Evolutionary conservation across 108 stramenopile species (phyloP).

Genomic region (Hondaea fermentalgiana): DNA sequence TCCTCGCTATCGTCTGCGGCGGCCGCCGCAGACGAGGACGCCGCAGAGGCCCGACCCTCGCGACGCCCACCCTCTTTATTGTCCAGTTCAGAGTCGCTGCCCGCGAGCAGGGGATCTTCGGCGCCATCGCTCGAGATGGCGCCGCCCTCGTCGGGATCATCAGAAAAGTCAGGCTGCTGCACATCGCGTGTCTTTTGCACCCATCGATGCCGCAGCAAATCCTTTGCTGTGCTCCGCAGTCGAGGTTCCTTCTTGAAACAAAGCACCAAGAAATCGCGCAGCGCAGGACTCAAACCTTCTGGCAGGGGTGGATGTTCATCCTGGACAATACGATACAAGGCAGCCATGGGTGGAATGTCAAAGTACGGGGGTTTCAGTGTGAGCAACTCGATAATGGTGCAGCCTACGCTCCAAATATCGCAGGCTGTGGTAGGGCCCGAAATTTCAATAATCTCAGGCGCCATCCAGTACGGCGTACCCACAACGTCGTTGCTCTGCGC

Average conservation of each 20-base stretch:
- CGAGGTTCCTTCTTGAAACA: constrained; percentile 45
- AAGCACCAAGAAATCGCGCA: constrained; percentile 39
- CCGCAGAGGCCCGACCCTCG: too few relatives aligned
- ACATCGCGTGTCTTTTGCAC: not conserved
- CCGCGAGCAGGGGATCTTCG: not conserved
- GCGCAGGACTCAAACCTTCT: constrained; percentile 30
- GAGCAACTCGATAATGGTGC: constrained; percentile 50
- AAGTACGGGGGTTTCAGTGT: constrained; percentile 53
- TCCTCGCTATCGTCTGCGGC: not conserved
- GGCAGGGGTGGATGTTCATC: constrained; percentile 50
- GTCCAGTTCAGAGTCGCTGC: too few relatives aligned
- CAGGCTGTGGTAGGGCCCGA: constrained; percentile 44
- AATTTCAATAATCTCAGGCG: constrained; percentile 56
- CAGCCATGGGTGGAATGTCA: constrained; percentile 49
- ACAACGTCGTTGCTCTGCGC: constrained; percentile 33
- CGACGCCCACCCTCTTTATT: too few relatives aligned
- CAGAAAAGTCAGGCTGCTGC: not conserved
- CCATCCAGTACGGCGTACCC: constrained; percentile 56
- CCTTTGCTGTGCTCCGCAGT: constrained; percentile 5
- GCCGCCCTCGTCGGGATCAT: not conserved
- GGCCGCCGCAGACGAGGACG: not conserved
- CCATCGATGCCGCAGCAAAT: not conserved
- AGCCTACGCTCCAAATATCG: constrained; percentile 49
- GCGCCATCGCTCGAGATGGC: not conserved
- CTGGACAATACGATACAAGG: constrained; percentile 48